phyloP scores from a whole-genome alignment of 2,329 filamentous ascomycete genomes.

The Alternaria burnsii region DNA sequence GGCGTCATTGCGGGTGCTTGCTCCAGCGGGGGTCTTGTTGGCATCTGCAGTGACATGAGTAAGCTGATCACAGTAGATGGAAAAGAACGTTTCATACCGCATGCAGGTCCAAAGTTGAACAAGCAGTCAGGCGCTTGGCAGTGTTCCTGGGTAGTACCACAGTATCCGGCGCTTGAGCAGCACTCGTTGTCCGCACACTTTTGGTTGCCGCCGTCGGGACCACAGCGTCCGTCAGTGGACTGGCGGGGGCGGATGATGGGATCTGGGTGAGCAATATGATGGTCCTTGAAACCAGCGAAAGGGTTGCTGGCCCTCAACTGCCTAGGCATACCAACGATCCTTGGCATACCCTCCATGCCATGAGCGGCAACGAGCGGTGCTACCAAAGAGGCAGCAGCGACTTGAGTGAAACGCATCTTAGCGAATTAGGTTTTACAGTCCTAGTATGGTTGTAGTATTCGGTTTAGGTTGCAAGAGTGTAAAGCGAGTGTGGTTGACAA shows the following conservation, averaged over 20 bases:
- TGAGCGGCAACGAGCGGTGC: conserved; percentile 46
- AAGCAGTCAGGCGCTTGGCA: conserved; percentile 69
- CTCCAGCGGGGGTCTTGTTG: conserved; percentile 63
- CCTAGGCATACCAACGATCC: conserved; percentile 43
- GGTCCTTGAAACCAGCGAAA: conserved; percentile 27
- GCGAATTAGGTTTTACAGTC: neutral
- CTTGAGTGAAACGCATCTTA: conserved; percentile 44
- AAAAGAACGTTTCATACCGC: neutral
- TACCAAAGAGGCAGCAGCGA: conserved; percentile 41
- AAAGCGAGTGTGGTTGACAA: conserved; percentile 28
- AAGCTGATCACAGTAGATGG: conserved; percentile 38
- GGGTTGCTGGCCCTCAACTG: conserved; percentile 44
- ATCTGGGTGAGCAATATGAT: conserved; percentile 24
- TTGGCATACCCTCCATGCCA: conserved; percentile 39
- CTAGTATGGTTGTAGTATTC: conserved; percentile 4
- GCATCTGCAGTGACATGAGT: conserved; percentile 56
- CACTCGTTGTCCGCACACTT: conserved; percentile 45
- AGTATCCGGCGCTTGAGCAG: conserved; percentile 56
- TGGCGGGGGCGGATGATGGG: conserved; percentile 39
- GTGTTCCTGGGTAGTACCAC: conserved; percentile 62
- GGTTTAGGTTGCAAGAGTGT: neutral
- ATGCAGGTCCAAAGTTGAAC: conserved; percentile 64
- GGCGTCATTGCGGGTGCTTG: conserved; percentile 61
- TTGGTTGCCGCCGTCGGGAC: conserved; percentile 24
- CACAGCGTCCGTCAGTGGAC: conserved; percentile 37